Evolutionary conservation across 192 early-diverging fungal species (phyloP), one percentile per base, ranked within the genome.

Genomic region (Linnemannia hyalina): DNA sequence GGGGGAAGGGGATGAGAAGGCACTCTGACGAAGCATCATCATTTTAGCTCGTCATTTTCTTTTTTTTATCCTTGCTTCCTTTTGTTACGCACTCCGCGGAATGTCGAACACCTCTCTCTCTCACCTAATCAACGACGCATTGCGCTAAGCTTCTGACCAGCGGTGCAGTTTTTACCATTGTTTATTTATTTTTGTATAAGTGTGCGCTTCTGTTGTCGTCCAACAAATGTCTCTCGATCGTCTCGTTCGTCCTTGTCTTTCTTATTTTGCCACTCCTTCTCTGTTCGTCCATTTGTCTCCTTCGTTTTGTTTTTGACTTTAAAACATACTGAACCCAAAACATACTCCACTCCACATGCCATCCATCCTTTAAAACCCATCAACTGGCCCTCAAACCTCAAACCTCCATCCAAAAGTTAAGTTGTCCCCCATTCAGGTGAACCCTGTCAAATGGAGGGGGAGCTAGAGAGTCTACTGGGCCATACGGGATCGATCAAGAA

Each of bases 391-490:
- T 46, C 9, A 13, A 46, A 35, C 35, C 35, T 35, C 35, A 35
- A 46, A 52, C 15, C 49, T 52, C 49, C 49, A 49, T 49, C 2
- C 47, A 52, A 22, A 3, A 18, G 16, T 52, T 5, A 52, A 18
- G 20, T 52, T 52, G 8, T 16, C 11, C 42, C 23, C n/a, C 42
- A 46, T 74, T 69, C 68, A 55, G 18, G 29, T 80, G 73, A 80
- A 80, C 79, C 79, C 79, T 74, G 63, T 49, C 79, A 57, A 80
- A 80, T 80, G 73, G 15, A 65, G 68, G 15, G 73, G 68, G 52
- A 32, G 15, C 26, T 26, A 32, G 26, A 65, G 13, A 65, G 13
- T 29, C n/a, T 29, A 15, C n/a, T 65, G 60, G 3, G 11, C 26
- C 38, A 4, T 40, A 0, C 26, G 4, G 32, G 60, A 65, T 65